Conservation (phyloP, 2,329 filamentous ascomycete species). For the Aureobasidium sp. region DNA sequence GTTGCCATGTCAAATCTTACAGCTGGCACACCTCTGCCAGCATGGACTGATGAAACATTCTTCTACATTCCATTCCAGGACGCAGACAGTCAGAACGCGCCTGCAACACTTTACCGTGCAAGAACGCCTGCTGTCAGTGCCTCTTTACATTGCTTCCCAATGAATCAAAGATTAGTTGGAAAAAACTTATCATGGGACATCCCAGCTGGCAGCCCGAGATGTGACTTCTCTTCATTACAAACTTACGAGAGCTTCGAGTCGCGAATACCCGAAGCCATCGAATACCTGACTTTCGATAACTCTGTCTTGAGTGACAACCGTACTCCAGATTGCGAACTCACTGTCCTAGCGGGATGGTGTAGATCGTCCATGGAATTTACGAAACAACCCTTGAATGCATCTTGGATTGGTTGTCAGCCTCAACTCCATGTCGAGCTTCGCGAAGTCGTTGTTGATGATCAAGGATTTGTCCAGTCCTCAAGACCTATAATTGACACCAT, state of each 20-base stretch:
- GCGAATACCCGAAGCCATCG: not conserved
- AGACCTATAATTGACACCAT: not conserved
- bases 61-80: constrained; percentile 42
- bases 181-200: not conserved
- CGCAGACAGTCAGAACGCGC: not conserved
- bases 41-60: constrained; percentile 40
- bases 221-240: not conserved
- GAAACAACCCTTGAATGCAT: not conserved
- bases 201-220: not conserved
- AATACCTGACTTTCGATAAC: not conserved
- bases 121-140: constrained; percentile 28
- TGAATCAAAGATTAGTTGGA: constrained; percentile 17
- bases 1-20: constrained; percentile 39
- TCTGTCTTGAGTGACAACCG: not conserved
- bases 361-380: not conserved
- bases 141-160: constrained; percentile 24
- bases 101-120: constrained; percentile 16
- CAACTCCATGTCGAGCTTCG: constrained; percentile 25
- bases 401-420: constrained; percentile 25
- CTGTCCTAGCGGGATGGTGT: not conserved
- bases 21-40: constrained; percentile 33
- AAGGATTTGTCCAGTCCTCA: constrained; percentile 1
- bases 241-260: not conserved
- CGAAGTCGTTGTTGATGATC: constrained; percentile 23
- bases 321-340: not conserved